These are phyloP conservation scores for Monilinia fructigena DNA, from an alignment of 2,329 filamentous ascomycete genomes.

Conservation along the genomic window DNA sequence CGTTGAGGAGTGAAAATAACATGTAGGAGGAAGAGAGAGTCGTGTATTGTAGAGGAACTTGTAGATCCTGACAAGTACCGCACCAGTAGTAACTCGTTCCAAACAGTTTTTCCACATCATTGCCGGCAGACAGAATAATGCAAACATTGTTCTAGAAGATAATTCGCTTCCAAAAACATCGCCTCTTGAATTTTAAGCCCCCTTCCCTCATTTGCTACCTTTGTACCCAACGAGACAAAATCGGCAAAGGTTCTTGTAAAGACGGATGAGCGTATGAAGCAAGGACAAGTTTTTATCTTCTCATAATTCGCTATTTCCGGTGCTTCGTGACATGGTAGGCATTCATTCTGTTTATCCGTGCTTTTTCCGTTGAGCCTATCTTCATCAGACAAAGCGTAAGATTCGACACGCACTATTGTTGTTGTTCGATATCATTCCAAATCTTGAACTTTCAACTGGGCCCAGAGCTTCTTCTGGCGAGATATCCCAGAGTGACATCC, in stretches of 20 bases:
- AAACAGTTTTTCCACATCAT: neutral
- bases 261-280: conserved; percentile 18
- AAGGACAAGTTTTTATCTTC: conserved; percentile 20
- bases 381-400: neutral
- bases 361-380: neutral
- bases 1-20: neutral
- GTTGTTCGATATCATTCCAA: neutral
- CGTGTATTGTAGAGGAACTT: neutral
- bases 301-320: neutral
- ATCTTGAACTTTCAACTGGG: neutral
- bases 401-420: neutral
- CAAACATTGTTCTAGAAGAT: conserved; percentile 7
- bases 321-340: neutral
- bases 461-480: neutral
- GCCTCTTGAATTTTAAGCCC: neutral
- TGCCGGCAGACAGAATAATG: conserved; percentile 6
- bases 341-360: conserved; percentile 3
- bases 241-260: neutral
- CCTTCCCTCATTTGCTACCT: neutral
- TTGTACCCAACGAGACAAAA: neutral
- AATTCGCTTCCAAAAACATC: neutral
- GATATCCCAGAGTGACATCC: neutral
- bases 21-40: neutral
- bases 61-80: neutral
- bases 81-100: neutral